Percentiles rank a stretch among this genome's conserved stretches.
Conservation (phyloP, 306 rosid genomes). For the Citrullus colocynthis region DNA sequence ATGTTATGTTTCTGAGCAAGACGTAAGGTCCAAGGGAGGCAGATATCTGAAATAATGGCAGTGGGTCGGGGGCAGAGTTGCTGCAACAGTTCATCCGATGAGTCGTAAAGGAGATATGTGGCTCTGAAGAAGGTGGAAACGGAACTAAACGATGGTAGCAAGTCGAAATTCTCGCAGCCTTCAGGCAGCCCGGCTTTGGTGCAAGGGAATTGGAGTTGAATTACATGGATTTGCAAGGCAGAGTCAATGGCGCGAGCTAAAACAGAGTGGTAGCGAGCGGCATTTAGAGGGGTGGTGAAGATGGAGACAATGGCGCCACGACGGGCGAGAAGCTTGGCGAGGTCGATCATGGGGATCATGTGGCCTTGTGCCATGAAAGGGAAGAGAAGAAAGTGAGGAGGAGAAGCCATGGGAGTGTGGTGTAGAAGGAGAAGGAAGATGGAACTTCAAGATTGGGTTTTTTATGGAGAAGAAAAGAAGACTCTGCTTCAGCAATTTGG, state of each 20-base stretch:
- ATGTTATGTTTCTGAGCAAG: background rate
- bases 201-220: conserved; percentile 12
- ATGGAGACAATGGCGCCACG: conserved; percentile 17
- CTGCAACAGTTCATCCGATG: conserved; percentile 22
- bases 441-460: too few species aligned
- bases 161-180: conserved; percentile 52
- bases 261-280: conserved; percentile 11
- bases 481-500: too few species aligned
- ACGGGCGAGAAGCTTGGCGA: conserved; percentile 19
- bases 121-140: conserved; percentile 14
- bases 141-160: conserved; percentile 32
- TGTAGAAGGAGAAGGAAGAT: too few species aligned
- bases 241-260: conserved; percentile 4
- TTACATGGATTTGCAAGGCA: conserved; percentile 7
- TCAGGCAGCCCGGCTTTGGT: conserved; percentile 31
- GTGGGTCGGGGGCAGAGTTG: conserved; percentile 27
- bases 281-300: conserved; percentile 23
- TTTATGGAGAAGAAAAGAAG: too few species aligned
- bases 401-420: too few species aligned
- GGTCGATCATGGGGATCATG: conserved; percentile 32
- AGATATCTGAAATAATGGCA: conserved; percentile 44
- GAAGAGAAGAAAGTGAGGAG: conserved; percentile 14
- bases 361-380: conserved; percentile 34
- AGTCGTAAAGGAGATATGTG: conserved; percentile 16
- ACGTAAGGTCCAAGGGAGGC: conserved; percentile 26